Conservation (phyloP, 176 grass and related monocot species). For the Alloteropsis semialata region DNA sequence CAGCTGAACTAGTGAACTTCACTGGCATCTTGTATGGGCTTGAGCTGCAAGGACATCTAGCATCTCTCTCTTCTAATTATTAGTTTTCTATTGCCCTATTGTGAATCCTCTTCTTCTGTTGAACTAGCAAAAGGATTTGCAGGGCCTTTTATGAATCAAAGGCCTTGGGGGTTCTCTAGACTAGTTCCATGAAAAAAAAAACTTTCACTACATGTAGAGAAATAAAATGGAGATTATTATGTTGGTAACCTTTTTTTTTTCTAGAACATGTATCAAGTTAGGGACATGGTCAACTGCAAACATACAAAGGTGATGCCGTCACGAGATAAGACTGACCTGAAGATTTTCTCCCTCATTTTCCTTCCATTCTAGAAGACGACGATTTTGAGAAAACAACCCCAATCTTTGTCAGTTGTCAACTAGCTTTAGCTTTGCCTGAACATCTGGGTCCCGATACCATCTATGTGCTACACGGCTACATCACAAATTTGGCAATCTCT, state of each 20-base stretch:
- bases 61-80: not conserved
- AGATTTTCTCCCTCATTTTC: not conserved
- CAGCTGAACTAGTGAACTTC: not conserved
- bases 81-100: not conserved
- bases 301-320: conserved; percentile 23
- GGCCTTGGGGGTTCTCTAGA: not conserved
- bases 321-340: conserved; percentile 26
- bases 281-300: conserved; percentile 30
- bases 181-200: not conserved
- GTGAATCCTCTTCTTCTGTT: not conserved
- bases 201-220: not conserved
- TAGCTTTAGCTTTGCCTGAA: conserved; percentile 17
- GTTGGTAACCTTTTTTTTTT: not conserved
- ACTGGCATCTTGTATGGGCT: not conserved
- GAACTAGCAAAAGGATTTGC: conserved; percentile 18
- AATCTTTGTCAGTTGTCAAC: conserved; percentile 24
- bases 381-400: conserved; percentile 26
- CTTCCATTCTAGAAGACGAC: conserved; percentile 28
- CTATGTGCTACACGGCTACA: not conserved
- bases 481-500: conserved; percentile 11
- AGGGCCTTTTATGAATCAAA: conserved; percentile 6
- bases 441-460: not conserved
- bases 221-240: conserved; percentile 24
- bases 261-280: not conserved
- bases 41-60: conserved; percentile 12